Evolutionary conservation across 257 asterid species (phyloP).

Genomic region (Haberlea rhodopensis): DNA sequence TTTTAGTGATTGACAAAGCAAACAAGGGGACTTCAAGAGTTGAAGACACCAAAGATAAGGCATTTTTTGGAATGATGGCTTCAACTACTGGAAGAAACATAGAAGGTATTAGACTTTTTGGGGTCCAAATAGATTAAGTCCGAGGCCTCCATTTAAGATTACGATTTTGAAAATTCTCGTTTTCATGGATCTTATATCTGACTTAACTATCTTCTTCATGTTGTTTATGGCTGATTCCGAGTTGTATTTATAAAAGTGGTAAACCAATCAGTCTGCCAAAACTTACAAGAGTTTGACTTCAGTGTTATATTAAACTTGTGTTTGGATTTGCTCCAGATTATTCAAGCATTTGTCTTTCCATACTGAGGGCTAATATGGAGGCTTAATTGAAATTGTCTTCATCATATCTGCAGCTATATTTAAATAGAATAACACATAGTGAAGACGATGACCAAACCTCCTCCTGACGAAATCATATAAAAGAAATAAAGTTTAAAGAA

Average conservation of each 20-base stretch:
- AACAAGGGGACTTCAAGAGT: slow-evolving; percentile 9
- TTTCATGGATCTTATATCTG: not conserved
- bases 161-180: not conserved
- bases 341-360: too few relatives aligned
- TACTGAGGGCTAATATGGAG: too few relatives aligned
- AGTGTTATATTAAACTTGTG: too few relatives aligned
- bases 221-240: not conserved
- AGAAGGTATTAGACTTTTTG: slow-evolving; percentile 49
- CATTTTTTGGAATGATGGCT: not conserved
- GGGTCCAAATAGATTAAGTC: slow-evolving; percentile 38
- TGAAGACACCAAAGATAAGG: not conserved
- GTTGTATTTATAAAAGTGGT: not conserved
- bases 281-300: too few relatives aligned
- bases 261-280: too few relatives aligned
- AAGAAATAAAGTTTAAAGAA: too few relatives aligned
- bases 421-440: too few relatives aligned
- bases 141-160: not conserved
- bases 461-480: too few relatives aligned
- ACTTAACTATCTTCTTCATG: not conserved
- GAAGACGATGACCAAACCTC: too few relatives aligned
- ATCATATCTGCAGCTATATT: too few relatives aligned
- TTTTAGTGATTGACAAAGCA: slow-evolving; percentile 50
- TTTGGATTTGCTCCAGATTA: too few relatives aligned
- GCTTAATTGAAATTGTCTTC: too few relatives aligned
- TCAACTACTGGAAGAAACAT: slow-evolving; percentile 19